Evolutionary conservation across 139 green algal species (phyloP).

Genomic region (Chlorokybus atmophyticus): DNA sequence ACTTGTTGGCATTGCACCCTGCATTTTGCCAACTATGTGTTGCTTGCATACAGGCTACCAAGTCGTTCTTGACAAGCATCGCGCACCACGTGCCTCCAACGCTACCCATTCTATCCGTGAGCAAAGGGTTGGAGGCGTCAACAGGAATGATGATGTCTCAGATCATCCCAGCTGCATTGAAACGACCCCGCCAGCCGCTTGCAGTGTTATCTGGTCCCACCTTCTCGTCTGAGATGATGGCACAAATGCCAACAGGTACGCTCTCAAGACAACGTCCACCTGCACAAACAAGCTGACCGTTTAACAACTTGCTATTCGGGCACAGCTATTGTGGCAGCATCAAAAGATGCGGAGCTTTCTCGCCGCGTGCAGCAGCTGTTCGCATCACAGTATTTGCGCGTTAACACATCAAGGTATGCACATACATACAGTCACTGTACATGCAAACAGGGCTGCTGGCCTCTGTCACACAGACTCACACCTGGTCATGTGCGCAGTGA

Average conservation of each 20-base stretch:
- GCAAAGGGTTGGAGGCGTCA: constrained; percentile 76
- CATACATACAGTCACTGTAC: no score
- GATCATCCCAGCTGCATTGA: constrained; percentile 70
- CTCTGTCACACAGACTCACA: background rate
- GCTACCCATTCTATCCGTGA: constrained; percentile 84
- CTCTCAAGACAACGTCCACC: background rate
- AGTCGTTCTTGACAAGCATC: constrained; percentile 17
- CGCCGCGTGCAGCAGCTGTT: constrained; percentile 64
- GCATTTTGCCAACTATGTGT: no score
- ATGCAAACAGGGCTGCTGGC: no score
- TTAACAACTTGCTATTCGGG: background rate
- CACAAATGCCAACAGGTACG: constrained; percentile 33
- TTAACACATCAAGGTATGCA: constrained; percentile 69
- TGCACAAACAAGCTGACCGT: no score
- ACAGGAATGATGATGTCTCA: constrained; percentile 82
- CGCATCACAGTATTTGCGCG: constrained; percentile 67
- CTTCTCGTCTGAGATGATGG: constrained; percentile 82
- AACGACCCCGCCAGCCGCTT: constrained; percentile 57
- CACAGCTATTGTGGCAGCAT: constrained; percentile 60
- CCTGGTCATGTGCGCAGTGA: constrained; percentile 44
- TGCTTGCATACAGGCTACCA: no score
- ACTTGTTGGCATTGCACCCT: no score
- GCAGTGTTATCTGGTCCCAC: constrained; percentile 81
- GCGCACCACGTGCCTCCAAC: constrained; percentile 43
- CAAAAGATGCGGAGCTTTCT: constrained; percentile 42